Evolutionary conservation across 306 rosid genomes (phyloP).

Genomic region (Castanospermum australe): DNA sequence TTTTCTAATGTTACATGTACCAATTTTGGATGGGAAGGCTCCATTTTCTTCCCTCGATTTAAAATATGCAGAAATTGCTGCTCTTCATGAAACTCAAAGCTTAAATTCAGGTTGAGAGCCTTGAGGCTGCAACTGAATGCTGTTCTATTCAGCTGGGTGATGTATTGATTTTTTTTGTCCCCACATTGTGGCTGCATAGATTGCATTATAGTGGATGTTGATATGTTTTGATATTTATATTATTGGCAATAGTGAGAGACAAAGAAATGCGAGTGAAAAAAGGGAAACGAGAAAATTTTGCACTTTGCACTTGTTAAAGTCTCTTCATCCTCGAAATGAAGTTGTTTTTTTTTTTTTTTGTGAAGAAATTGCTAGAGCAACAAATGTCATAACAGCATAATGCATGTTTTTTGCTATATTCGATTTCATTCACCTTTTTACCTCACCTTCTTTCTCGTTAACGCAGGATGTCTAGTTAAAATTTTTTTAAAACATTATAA

Average conservation of each 20-base stretch:
- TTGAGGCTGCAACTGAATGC: conserved; percentile 16
- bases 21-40: conserved; percentile 37
- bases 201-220: not conserved
- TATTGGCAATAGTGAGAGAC: not conserved
- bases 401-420: no score
- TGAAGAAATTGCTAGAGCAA: no score
- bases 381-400: no score
- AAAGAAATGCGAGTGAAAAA: no score
- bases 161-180: not conserved
- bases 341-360: no score
- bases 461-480: no score
- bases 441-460: no score
- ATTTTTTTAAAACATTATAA: no score
- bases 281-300: no score
- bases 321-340: no score
- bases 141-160: conserved; percentile 9
- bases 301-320: no score
- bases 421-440: no score
- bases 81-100: not conserved
- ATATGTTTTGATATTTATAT: not conserved
- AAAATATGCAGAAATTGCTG: conserved; percentile 21
- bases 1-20: conserved; percentile 27
- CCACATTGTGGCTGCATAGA: not conserved
- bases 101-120: conserved; percentile 6
- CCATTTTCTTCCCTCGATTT: conserved; percentile 25